Evolutionary conservation across 2,329 filamentous ascomycete species (phyloP).

Genomic region (Alternaria sp.): DNA sequence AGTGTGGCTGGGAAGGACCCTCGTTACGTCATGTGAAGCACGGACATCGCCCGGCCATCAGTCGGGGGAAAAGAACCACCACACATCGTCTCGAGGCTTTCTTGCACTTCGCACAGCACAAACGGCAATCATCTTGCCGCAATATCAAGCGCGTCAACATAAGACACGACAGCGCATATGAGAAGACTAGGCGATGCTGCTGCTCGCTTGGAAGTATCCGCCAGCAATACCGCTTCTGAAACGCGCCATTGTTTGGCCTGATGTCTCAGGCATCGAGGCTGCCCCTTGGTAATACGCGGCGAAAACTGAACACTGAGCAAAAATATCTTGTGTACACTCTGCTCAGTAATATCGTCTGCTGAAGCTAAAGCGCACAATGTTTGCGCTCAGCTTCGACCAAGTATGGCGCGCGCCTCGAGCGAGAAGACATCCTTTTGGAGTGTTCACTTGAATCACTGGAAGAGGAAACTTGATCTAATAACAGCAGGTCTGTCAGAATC

Average conservation of each 20-base stretch:
- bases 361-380: background rate
- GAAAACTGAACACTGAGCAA: background rate
- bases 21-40: conserved; percentile 2
- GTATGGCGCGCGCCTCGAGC: background rate
- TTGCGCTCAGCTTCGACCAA: background rate
- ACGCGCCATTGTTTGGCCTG: conserved; percentile 11
- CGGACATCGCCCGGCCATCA: background rate
- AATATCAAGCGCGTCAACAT: background rate
- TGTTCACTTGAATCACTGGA: background rate
- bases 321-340: background rate
- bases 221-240: conserved; percentile 4
- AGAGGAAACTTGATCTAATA: background rate
- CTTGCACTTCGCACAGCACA: background rate
- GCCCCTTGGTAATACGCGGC: background rate
- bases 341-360: background rate
- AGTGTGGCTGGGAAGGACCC: background rate
- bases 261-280: conserved; percentile 6
- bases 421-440: background rate
- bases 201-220: background rate
- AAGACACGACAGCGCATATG: background rate
- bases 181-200: background rate
- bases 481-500: background rate
- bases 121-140: background rate
- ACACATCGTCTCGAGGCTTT: background rate
- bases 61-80: background rate